phyloP scores from a whole-genome alignment of 495 filamentous ascomycete genomes.

The Cairneyella variabilis region DNA sequence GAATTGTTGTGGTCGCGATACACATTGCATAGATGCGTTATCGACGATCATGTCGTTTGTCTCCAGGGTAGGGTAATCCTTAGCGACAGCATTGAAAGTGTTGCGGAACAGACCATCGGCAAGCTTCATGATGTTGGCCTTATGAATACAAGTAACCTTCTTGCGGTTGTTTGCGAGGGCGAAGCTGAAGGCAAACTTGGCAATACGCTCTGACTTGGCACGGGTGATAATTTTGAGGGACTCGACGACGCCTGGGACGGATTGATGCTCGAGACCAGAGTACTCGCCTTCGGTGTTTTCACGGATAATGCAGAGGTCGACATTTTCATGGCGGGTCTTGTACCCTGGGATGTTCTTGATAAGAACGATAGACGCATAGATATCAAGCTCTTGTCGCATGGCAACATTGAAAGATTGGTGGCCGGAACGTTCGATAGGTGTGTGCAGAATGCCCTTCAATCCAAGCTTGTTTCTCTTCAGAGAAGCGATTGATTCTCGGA shows the following conservation, averaged over 20 bases:
- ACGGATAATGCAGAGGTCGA: constrained; percentile 98
- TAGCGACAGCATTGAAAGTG: constrained; percentile 88
- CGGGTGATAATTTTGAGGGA: constrained; percentile 99
- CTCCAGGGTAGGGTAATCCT: constrained; percentile 90
- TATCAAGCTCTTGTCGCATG: constrained; percentile 96
- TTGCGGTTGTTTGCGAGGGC: constrained; percentile 96
- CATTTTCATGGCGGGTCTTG: constrained; percentile 90
- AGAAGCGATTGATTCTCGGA: constrained; percentile 90
- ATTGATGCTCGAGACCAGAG: constrained; percentile 97
- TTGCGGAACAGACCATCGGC: constrained; percentile 97
- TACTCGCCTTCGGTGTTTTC: constrained; percentile 99
- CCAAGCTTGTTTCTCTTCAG: constrained; percentile 97
- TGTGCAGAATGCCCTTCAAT: constrained; percentile 95
- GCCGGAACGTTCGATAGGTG: constrained; percentile 91
- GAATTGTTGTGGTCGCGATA: constrained; percentile 93
- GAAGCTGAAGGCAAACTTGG: constrained; percentile 97
- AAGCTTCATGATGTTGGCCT: constrained; percentile 99
- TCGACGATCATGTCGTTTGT: constrained; percentile 99
- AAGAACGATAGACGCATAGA: constrained; percentile 95
- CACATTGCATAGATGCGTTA: constrained; percentile 99
- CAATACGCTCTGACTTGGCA: constrained; percentile 96
- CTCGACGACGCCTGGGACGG: constrained; percentile 93
- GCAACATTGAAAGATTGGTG: constrained; percentile 99
- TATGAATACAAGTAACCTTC: constrained; percentile 99
- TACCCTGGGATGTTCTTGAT: constrained; percentile 99